phyloP scores from a whole-genome alignment of 2,329 filamentous ascomycete genomes.

The Xylaria sp. region DNA sequence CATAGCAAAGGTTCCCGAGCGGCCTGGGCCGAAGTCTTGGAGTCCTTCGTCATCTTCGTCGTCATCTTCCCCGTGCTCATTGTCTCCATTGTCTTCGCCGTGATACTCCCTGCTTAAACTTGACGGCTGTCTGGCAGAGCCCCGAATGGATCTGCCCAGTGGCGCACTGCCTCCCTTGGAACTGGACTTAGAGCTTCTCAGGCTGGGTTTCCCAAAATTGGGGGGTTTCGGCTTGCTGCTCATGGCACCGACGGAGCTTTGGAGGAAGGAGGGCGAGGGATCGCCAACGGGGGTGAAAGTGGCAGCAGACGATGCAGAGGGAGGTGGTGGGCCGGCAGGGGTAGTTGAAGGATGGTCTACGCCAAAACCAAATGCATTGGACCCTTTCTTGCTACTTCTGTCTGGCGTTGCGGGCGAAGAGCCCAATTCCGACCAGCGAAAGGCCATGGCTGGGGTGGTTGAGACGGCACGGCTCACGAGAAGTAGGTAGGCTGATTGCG shows the following conservation, averaged over 20 bases:
- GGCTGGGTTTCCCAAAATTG: slow-evolving; percentile 53
- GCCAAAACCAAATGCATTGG: slow-evolving; percentile 54
- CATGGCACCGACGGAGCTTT: slow-evolving; percentile 63
- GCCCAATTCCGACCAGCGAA: slow-evolving; percentile 55
- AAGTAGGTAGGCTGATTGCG: slow-evolving; percentile 20
- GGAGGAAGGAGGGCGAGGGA: slow-evolving; percentile 65
- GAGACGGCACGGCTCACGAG: slow-evolving; percentile 33
- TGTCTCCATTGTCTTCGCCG: slow-evolving; percentile 47
- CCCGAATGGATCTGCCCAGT: slow-evolving; percentile 61
- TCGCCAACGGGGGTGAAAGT: slow-evolving; percentile 68
- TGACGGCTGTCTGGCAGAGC: slow-evolving; percentile 59
- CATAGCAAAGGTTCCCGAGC: slow-evolving; percentile 42
- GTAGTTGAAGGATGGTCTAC: slow-evolving; percentile 63
- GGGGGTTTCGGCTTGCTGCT: slow-evolving; percentile 54
- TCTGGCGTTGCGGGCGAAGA: slow-evolving; percentile 64
- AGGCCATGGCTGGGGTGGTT: slow-evolving; percentile 45
- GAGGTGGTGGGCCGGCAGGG: slow-evolving; percentile 61
- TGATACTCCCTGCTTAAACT: slow-evolving; percentile 61
- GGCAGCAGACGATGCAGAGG: slow-evolving; percentile 58
- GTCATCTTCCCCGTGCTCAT: slow-evolving; percentile 6
- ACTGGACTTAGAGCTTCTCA: slow-evolving; percentile 47
- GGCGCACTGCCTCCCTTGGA: slow-evolving; percentile 56
- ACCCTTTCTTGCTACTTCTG: slow-evolving; percentile 50
- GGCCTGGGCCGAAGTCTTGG: slow-evolving; percentile 30
- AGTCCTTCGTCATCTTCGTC: slow-evolving; percentile 27